phyloP scores from a whole-genome alignment of 352 stramenopile species.

The Phytophthora uliginosa region DNA sequence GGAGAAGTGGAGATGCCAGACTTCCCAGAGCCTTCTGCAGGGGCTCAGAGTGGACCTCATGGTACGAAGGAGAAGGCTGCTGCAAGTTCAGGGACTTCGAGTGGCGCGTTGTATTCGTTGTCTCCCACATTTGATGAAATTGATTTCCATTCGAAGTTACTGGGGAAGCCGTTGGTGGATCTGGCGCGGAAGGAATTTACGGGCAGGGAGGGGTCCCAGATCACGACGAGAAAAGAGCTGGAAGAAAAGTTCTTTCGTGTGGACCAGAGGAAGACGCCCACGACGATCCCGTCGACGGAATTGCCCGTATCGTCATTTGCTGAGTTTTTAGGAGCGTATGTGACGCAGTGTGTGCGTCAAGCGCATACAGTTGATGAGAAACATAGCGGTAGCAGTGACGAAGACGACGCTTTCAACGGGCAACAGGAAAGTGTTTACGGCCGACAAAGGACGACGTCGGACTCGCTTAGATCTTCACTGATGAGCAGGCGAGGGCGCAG shows the following conservation, averaged over 20 bases:
- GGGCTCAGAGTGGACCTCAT: neutral
- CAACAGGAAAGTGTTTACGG: constrained; percentile 17
- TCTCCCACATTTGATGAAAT: constrained; percentile 59
- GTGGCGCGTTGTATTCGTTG: constrained; percentile 29
- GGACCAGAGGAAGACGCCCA: constrained; percentile 56
- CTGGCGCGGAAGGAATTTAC: constrained; percentile 62
- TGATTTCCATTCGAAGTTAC: constrained; percentile 60
- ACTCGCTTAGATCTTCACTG: neutral
- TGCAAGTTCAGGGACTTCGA: neutral
- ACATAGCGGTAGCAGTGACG: neutral
- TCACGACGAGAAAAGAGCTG: constrained; percentile 41
- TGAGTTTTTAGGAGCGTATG: constrained; percentile 70
- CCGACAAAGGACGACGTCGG: neutral
- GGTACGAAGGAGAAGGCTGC: neutral
- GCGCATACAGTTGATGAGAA: neutral
- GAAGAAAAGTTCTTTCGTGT: constrained; percentile 50
- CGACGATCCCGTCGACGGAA: constrained; percentile 39
- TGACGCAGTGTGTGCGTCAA: constrained; percentile 51
- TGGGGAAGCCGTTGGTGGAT: constrained; percentile 76
- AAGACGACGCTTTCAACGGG: neutral
- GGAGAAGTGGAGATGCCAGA: constrained; percentile 52
- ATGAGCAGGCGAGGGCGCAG: neutral
- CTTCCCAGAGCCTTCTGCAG: constrained; percentile 20
- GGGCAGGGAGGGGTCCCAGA: constrained; percentile 37
- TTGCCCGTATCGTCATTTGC: constrained; percentile 61